phyloP scores from a whole-genome alignment of 2,329 filamentous ascomycete genomes.

The Sclerotinia borealis region DNA sequence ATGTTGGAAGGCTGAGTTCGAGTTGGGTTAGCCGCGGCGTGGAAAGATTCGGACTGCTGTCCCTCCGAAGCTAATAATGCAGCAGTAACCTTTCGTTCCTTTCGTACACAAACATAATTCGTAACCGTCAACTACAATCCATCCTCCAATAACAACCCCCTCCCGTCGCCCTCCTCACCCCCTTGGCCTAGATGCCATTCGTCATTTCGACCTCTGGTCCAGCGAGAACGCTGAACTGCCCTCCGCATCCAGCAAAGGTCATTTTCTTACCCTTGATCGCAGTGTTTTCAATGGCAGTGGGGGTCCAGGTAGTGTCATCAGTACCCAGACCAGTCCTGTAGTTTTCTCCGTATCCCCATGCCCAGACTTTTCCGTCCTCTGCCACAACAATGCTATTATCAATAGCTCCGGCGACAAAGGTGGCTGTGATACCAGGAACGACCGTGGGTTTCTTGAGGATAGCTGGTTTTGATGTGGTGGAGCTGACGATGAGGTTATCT shows the following conservation, averaged over 20 bases:
- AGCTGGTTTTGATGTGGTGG: slow-evolving; percentile 49
- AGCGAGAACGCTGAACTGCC: slow-evolving; percentile 66
- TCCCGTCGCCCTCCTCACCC: no score
- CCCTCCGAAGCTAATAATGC: background rate
- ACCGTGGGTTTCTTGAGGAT: slow-evolving; percentile 62
- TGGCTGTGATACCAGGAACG: slow-evolving; percentile 33
- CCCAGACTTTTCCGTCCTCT: slow-evolving; percentile 62
- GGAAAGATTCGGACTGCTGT: background rate
- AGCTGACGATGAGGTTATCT: slow-evolving; percentile 57
- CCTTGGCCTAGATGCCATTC: background rate
- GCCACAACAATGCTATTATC: slow-evolving; percentile 70
- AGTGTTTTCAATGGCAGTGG: slow-evolving; percentile 77
- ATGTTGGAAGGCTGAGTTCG: background rate
- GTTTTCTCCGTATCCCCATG: slow-evolving; percentile 74
- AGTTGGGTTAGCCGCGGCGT: background rate
- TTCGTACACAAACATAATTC: background rate
- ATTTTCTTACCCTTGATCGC: slow-evolving; percentile 71
- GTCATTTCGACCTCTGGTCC: slow-evolving; percentile 29
- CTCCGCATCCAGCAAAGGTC: slow-evolving; percentile 70
- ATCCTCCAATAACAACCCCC: background rate
- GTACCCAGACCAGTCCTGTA: slow-evolving; percentile 75
- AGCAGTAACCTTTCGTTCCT: background rate
- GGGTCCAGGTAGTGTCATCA: slow-evolving; percentile 70
- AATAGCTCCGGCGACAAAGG: slow-evolving; percentile 54
- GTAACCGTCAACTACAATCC: background rate